phyloP scores from a whole-genome alignment of 164 flowering plant genomes.

The Aristolochia californica region DNA sequence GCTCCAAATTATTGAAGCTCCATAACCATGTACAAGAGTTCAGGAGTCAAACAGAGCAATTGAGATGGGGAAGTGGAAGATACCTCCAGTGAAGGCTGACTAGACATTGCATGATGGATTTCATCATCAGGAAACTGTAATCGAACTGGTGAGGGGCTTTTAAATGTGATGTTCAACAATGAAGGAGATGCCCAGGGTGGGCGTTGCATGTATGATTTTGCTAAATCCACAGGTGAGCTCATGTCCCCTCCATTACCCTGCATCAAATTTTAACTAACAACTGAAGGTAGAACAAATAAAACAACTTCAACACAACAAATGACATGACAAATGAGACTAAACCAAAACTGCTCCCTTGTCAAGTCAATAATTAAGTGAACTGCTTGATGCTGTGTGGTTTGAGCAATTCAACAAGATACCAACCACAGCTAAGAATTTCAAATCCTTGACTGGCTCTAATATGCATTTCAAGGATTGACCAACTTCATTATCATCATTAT shows the following conservation, averaged over 20 bases:
- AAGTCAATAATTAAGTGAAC: too few relatives aligned
- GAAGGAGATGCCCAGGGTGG: conserved; percentile 82
- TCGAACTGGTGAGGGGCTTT: conserved; percentile 28
- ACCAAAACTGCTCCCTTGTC: too few relatives aligned
- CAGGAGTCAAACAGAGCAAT: too few relatives aligned
- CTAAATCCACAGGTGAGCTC: conserved; percentile 74
- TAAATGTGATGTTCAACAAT: conserved; percentile 17
- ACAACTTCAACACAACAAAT: not conserved
- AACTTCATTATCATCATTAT: too few relatives aligned
- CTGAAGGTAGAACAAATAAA: not conserved
- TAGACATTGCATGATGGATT: conserved; percentile 26
- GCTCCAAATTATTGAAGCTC: too few relatives aligned
- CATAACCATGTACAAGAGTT: too few relatives aligned
- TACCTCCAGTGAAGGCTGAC: conserved; percentile 31
- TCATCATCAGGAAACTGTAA: conserved; percentile 31
- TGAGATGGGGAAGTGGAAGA: not conserved
- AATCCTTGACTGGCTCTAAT: too few relatives aligned
- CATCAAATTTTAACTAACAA: conserved; percentile 1
- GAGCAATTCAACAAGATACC: too few relatives aligned
- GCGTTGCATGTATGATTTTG: conserved; percentile 70
- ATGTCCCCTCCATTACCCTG: conserved; percentile 37
- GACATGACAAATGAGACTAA: too few relatives aligned
- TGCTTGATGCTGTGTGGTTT: too few relatives aligned
- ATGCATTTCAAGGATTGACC: too few relatives aligned
- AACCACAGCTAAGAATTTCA: too few relatives aligned